Percentiles rank a stretch among this genome's conserved stretches.
Conservation (phyloP, 2,329 filamentous ascomycete species). For the Trichoderma asperellum region DNA sequence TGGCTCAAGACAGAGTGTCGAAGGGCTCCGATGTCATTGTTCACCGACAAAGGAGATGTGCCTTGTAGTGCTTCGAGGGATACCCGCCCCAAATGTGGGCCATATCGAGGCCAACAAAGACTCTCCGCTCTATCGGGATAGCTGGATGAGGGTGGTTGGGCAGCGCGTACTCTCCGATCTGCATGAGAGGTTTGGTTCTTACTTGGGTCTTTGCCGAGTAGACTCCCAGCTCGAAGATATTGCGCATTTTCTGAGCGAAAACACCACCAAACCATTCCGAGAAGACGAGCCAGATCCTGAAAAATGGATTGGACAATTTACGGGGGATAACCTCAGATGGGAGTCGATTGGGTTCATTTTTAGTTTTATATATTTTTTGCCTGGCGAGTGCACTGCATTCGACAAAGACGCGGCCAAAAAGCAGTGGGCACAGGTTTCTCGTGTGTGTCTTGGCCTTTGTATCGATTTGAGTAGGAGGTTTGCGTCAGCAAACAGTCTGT, state of each 20-base stretch:
- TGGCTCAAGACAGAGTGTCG: not conserved
- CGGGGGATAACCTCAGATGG: slow-evolving; percentile 47
- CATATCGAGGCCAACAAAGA: slow-evolving; percentile 29
- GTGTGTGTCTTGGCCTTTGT: slow-evolving; percentile 28
- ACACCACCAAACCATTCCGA: slow-evolving; percentile 43
- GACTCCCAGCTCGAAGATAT: slow-evolving; percentile 43
- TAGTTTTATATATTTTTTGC: slow-evolving; percentile 1
- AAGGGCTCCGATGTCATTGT: slow-evolving; percentile 33
- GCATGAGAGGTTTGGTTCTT: slow-evolving; percentile 39
- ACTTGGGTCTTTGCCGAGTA: slow-evolving; percentile 34
- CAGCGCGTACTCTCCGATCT: slow-evolving; percentile 40
- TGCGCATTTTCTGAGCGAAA: slow-evolving; percentile 43
- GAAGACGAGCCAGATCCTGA: slow-evolving; percentile 43
- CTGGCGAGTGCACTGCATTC: not conserved
- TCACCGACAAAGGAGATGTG: slow-evolving; percentile 43
- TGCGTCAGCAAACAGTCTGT: slow-evolving; percentile 42
- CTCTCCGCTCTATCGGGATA: slow-evolving; percentile 33
- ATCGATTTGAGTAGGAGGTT: slow-evolving; percentile 33
- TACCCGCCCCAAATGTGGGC: slow-evolving; percentile 39
- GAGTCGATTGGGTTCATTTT: slow-evolving; percentile 49
- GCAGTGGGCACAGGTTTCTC: slow-evolving; percentile 24
- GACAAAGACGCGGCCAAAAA: not conserved
- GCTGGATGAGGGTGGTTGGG: slow-evolving; percentile 41
- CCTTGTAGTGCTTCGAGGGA: slow-evolving; percentile 43
- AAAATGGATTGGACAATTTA: slow-evolving; percentile 47